Percentiles rank a stretch among this genome's conserved stretches.
Conservation (phyloP, 139 green algal genomes). For the Spirogloea muscicola region DNA sequence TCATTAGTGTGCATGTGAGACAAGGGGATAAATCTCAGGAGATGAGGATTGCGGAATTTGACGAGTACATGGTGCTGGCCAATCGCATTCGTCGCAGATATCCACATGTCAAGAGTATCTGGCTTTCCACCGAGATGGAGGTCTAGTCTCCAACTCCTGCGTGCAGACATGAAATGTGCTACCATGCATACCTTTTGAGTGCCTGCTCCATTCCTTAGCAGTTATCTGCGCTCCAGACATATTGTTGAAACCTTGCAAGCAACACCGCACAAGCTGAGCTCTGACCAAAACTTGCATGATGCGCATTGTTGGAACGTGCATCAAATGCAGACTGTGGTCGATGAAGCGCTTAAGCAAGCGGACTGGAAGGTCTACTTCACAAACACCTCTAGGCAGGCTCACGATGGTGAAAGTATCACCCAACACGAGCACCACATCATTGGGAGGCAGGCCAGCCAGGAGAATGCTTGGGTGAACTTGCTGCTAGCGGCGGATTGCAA, state of each 20-base stretch:
- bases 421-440: not conserved
- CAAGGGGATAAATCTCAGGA: conserved; percentile 11
- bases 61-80: conserved; percentile 17
- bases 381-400: not conserved
- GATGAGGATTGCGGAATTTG: not conserved
- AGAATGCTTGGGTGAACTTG: conserved; percentile 34
- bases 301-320: too few species aligned
- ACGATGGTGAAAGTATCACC: not conserved
- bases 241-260: too few species aligned
- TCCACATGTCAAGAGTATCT: conserved; percentile 12
- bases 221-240: too few species aligned
- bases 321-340: not conserved
- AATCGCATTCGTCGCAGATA: not conserved
- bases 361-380: not conserved
- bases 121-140: conserved; percentile 32
- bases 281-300: too few species aligned
- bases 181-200: too few species aligned
- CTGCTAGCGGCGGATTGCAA: conserved; percentile 13
- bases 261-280: too few species aligned
- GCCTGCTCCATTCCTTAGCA: too few species aligned
- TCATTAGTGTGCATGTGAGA: conserved; percentile 21
- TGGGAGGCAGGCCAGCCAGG: not conserved
- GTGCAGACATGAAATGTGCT: too few species aligned
- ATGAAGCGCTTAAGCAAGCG: not conserved
- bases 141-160: too few species aligned